Conservation (phyloP, 257 asterid genomes). For the Scutellaria barbata region DNA sequence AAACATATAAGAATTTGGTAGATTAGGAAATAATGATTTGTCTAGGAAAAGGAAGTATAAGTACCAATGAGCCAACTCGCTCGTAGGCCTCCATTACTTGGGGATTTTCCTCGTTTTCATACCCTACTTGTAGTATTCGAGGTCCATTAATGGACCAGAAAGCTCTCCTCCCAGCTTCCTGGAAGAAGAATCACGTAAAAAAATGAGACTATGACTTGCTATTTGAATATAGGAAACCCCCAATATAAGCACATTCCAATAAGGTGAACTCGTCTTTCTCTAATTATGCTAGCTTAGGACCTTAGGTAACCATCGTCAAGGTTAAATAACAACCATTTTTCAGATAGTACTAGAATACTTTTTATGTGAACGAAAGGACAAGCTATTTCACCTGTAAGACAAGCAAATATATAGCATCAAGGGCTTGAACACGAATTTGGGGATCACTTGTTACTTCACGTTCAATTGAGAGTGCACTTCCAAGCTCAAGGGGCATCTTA, state of each 20-base stretch:
- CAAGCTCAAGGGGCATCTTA: slow-evolving; percentile 97
- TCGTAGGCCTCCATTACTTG: slow-evolving; percentile 92
- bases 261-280: neutral
- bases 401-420: slow-evolving; percentile 85
- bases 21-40: neutral
- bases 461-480: slow-evolving; percentile 86
- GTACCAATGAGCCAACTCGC: slow-evolving; percentile 93
- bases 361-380: neutral
- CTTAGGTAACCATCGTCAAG: slow-evolving; percentile 13
- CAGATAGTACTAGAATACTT: neutral
- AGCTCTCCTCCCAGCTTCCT: slow-evolving; percentile 96
- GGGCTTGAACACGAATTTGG: slow-evolving; percentile 72
- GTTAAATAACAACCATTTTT: neutral
- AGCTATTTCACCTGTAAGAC: slow-evolving; percentile 66
- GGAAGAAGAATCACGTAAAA: slow-evolving; percentile 7
- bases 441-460: slow-evolving; percentile 84
- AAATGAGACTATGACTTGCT: neutral
- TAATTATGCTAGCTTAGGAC: neutral
- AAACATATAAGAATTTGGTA: slow-evolving; percentile 20
- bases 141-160: slow-evolving; percentile 98
- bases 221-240: neutral
- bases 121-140: slow-evolving; percentile 85
- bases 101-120: slow-evolving; percentile 77
- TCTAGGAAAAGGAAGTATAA: neutral
- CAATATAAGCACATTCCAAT: neutral